phyloP scores from a whole-genome alignment of 257 asterid species.

The Pogostemon cablin region DNA sequence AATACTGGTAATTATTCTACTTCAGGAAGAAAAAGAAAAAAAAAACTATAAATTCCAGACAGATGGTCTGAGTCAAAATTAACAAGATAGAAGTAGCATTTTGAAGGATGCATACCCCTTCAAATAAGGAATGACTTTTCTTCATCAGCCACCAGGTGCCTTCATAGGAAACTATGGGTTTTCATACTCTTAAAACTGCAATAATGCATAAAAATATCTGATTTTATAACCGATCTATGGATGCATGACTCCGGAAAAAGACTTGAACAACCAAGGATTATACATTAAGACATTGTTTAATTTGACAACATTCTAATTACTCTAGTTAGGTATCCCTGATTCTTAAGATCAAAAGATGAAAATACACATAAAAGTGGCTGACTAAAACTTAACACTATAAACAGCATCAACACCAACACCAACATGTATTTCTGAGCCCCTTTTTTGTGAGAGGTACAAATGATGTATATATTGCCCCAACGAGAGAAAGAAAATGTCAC shows the following conservation, averaged over 20 bases:
- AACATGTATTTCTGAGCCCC: background rate
- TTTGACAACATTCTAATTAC: background rate
- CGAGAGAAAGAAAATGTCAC: background rate
- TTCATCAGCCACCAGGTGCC: conserved; percentile 67
- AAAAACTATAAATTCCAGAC: conserved; percentile 1
- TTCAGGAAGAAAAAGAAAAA: background rate
- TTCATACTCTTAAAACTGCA: conserved; percentile 48
- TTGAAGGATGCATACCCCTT: conserved; percentile 48
- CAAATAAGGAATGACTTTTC: conserved; percentile 58
- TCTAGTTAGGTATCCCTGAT: background rate
- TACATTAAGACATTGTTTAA: conserved; percentile 4
- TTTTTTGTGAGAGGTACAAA: background rate
- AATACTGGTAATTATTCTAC: conserved; percentile 1
- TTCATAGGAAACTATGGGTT: conserved; percentile 50
- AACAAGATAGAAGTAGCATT: background rate
- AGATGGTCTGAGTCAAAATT: background rate
- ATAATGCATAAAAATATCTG: conserved; percentile 9
- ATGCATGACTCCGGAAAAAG: conserved; percentile 15
- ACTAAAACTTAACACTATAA: conserved; percentile 16
- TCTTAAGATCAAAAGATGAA: background rate
- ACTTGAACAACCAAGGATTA: background rate
- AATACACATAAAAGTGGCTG: background rate
- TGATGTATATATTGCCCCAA: background rate
- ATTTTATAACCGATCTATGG: conserved; percentile 23
- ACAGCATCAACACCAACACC: conserved; percentile 14